phyloP scores from a whole-genome alignment of 129 eudicot genomes.

The Helichrysum umbraculigerum region DNA sequence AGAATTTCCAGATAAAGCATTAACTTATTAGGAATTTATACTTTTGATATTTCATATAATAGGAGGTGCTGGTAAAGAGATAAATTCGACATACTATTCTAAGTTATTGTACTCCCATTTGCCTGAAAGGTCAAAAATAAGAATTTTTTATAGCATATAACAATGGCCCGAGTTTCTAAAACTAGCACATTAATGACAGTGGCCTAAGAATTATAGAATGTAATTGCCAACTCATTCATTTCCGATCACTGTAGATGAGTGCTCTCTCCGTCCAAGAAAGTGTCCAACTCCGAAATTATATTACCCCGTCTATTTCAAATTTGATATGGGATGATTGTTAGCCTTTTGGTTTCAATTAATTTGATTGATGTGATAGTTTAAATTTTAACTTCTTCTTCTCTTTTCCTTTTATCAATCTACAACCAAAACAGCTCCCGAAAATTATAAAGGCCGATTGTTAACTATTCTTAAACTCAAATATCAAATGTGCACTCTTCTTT shows the following conservation, averaged over 20 bases:
- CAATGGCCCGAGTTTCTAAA: neutral
- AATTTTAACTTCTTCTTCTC: no score
- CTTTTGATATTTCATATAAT: constrained; percentile 23
- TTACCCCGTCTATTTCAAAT: no score
- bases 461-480: neutral
- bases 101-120: neutral
- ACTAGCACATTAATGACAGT: neutral
- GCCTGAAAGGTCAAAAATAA: neutral
- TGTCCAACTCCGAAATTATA: no score
- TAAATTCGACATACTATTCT: constrained; percentile 17
- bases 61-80: constrained; percentile 32
- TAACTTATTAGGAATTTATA: constrained; percentile 28
- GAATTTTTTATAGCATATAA: neutral
- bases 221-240: constrained; percentile 16
- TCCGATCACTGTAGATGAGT: neutral
- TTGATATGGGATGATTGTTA: no score
- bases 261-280: neutral
- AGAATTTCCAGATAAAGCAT: constrained; percentile 21
- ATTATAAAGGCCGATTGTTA: neutral
- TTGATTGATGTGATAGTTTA: no score
- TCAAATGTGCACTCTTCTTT: neutral
- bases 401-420: no score
- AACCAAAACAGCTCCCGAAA: no score
- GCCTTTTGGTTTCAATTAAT: no score
- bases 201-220: neutral